These are phyloP conservation scores for Penicillium waksmanii DNA, from an alignment of 495 filamentous ascomycete genomes.

Conservation along the genomic window DNA sequence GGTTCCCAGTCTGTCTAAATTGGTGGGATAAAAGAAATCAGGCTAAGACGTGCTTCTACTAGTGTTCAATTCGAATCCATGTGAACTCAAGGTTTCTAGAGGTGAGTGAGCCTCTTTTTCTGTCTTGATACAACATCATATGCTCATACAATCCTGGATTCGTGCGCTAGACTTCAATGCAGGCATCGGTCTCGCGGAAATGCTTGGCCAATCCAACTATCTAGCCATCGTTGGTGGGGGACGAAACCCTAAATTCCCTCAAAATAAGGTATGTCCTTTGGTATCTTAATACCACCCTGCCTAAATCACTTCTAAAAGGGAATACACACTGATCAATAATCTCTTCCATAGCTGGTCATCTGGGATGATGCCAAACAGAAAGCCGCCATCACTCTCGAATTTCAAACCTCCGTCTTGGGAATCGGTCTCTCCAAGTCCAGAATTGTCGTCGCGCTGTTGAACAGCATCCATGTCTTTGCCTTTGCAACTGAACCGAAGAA, in stretches of 20 bases:
- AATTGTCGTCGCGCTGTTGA: slow-evolving; percentile 80
- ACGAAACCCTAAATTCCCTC: slow-evolving; percentile 79
- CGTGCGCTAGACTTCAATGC: slow-evolving; percentile 74
- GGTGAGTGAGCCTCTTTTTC: slow-evolving; percentile 42
- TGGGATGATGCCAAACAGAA: slow-evolving; percentile 90
- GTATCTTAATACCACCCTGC: not conserved
- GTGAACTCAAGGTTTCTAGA: slow-evolving; percentile 70
- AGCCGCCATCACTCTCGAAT: slow-evolving; percentile 71
- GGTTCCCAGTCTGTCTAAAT: not conserved
- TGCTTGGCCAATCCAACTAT: slow-evolving; percentile 88
- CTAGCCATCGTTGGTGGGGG: slow-evolving; percentile 91
- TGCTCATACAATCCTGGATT: not conserved
- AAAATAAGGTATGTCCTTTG: slow-evolving; percentile 71
- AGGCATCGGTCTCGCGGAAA: slow-evolving; percentile 80
- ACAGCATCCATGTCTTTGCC: slow-evolving; percentile 82
- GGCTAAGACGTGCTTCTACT: slow-evolving; percentile 12
- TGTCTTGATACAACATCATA: not conserved
- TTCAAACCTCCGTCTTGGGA: slow-evolving; percentile 74
- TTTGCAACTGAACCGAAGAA: slow-evolving; percentile 77
- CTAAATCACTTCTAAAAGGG: no score
- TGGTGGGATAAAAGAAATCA: not conserved
- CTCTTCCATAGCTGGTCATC: slow-evolving; percentile 67
- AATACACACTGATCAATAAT: not conserved
- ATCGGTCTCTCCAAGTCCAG: slow-evolving; percentile 76
- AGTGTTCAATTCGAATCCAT: slow-evolving; percentile 82